Evolutionary conservation across 805 yeast genomes (phyloP), one percentile per base, ranked within the genome.

Genomic region (Sugiyamaella valdiviana): DNA sequence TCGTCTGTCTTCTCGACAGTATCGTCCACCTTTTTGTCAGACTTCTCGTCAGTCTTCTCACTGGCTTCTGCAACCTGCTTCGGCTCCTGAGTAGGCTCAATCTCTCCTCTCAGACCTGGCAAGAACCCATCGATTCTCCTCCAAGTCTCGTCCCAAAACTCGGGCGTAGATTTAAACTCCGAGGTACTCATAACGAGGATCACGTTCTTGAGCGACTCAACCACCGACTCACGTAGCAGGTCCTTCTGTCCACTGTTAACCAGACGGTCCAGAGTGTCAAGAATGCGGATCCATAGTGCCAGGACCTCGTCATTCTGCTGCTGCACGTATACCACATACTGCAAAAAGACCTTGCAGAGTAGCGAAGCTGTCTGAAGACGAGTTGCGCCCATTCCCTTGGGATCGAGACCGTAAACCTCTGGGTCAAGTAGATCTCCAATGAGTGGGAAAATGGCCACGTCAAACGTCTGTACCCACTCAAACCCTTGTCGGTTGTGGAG

Each of bases 401-500:
- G 70, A 59, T 85, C 93, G 1, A 84, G 80, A 48, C 68, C 69
- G 54, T 69, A 75, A 4, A 77, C 76, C 49, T 83, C 89, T 0
- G 83, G 82, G 54, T 80, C 80, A 47, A 83, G 71, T 26, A 85
- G 71, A 51, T 82, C 85, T 21, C 77, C 72, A 29, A 87, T 68
- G 43, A 87, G 70, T 12, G 96, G 89, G 61, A 88, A 76, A 35
- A 91, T 70, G 1, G 90, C 91, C 37, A 75, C 75, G 40, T 84
- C 89, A 52, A 89, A 82, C 3, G 86, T 58, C 2, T 48, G 49
- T n/a, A 60, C 57, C 70, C 71, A 66, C 9, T 59, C 57, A 16
- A 63, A 49, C 21, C 42, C 42, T 26, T 43, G 36, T 1, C 46
- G 15, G 12, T 38, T 21, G 16, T 48, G 39, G n/a, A 58, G 51